Conservation (phyloP, 2,329 filamentous ascomycete species). For the Pestalotiopsis sp. region DNA sequence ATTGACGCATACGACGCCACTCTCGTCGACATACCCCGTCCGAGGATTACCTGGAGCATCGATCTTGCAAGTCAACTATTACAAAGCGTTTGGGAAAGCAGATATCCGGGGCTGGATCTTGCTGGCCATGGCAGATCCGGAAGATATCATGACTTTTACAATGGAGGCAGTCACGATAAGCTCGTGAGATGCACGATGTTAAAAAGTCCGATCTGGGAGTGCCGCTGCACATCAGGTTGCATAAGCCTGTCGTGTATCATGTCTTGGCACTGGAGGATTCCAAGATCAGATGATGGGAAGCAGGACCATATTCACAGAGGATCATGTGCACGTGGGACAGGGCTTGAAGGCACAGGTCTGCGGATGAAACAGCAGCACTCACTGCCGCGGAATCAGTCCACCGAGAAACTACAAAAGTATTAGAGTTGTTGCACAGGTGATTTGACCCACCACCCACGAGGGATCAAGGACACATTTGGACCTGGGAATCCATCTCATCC, state of each 20-base stretch:
- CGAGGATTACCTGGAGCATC: too few relatives aligned
- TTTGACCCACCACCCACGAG: not conserved
- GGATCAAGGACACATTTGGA: not conserved
- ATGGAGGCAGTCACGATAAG: not conserved
- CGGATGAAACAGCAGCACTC: not conserved
- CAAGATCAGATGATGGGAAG: not conserved
- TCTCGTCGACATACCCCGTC: too few relatives aligned
- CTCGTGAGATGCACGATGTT: not conserved
- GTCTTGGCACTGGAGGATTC: not conserved
- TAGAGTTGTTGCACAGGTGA: not conserved
- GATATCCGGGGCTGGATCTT: not conserved
- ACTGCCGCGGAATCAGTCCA: not conserved
- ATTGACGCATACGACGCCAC: too few relatives aligned
- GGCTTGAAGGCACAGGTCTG: not conserved
- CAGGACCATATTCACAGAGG: not conserved
- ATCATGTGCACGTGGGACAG: not conserved
- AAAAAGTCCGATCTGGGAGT: not conserved
- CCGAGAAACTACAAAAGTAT: not conserved
- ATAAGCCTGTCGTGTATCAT: not conserved
- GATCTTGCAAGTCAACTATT: too few relatives aligned
- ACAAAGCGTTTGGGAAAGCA: not conserved
- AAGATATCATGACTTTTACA: not conserved
- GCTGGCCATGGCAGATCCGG: not conserved
- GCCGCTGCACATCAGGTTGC: not conserved
- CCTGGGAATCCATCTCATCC: not conserved